Evolutionary conservation across 306 rosid species (phyloP).

Genomic region (Alnus rubra): DNA sequence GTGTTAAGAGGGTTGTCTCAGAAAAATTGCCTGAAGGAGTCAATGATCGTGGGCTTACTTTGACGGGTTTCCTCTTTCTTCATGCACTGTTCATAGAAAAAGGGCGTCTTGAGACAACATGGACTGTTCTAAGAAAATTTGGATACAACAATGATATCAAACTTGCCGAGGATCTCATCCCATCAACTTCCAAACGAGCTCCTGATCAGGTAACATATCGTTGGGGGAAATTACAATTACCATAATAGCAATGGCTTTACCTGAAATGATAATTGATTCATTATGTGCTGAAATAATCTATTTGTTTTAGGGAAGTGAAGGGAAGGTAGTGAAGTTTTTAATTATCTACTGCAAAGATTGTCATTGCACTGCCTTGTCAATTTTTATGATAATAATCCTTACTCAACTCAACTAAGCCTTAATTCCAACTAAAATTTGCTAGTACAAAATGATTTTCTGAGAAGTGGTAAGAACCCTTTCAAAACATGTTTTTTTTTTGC

Average conservation of each 20-base stretch:
- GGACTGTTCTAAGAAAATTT: conserved; percentile 96
- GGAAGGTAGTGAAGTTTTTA: not conserved
- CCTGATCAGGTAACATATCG: conserved; percentile 74
- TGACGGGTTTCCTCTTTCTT: conserved; percentile 96
- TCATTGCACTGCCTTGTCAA: not conserved
- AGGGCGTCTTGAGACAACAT: conserved; percentile 97
- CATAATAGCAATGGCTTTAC: not conserved
- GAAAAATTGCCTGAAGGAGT: conserved; percentile 94
- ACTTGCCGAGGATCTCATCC: conserved; percentile 80
- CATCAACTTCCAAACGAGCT: conserved; percentile 57
- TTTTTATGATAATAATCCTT: not conserved
- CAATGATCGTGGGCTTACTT: conserved; percentile 91
- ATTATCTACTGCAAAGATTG: conserved; percentile 9
- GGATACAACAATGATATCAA: conserved; percentile 93
- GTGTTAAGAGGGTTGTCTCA: conserved; percentile 91
- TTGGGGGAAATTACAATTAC: not conserved
- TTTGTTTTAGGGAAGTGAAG: conserved; percentile 4
- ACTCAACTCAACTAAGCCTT: not conserved
- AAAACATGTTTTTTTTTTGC: not conserved
- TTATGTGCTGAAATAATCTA: not conserved
- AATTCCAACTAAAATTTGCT: not conserved
- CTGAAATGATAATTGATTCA: not conserved
- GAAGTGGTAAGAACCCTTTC: not conserved
- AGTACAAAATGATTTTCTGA: not conserved
- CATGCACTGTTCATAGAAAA: conserved; percentile 96